Evolutionary conservation across 345 rosid species (phyloP), one percentile per base, ranked within the genome.

Genomic region (Viola odorata): DNA sequence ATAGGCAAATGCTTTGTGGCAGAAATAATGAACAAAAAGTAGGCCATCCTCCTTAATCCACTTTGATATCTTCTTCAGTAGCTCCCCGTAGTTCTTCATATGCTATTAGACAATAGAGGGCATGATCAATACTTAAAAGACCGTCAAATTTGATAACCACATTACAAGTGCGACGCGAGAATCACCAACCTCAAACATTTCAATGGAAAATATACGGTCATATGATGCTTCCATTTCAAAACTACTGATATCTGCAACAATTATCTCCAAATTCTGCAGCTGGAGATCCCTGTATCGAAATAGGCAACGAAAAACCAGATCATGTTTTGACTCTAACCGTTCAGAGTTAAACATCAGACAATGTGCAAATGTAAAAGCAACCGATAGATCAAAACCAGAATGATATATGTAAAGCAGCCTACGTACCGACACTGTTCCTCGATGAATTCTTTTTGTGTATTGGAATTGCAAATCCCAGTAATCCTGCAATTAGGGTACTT

Each of bases 41-140:
- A 81, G 82, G 74, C 84, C 49, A 40, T 89, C 95, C 45, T 82
- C 75, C 49, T 83, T 89, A 96, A 92, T 82, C 98, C 98, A 92
- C 23, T 60, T 77, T 23, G 89, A 83, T 63, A 89, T 84, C 73
- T 89, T 91, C 72, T 78, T 73, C 45, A 92, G 82, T 67, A 87
- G 96, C 68, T 78, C 82, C 58, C 71, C 66, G 62, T 87, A 89
- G 69, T 87, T 89, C 77, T 92, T 92, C 94, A 87, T 87, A 65
- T 92, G 98, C 96, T 87, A 78, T 41, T 41, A 69, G 23, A 60
- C 32, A 23, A 58, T 44, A 48, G 10, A 49, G 23, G 6, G n/a
- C n/a, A n/a, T n/a, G n/a, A 41, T 17, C 32, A 32, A 49, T 36
- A 8, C 11, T 55, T 10, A 44, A 3, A 38, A 17, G 15, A 53